These are phyloP conservation scores for Mucuna pruriens DNA, from an alignment of 306 rosid species.

Conservation along the genomic window DNA sequence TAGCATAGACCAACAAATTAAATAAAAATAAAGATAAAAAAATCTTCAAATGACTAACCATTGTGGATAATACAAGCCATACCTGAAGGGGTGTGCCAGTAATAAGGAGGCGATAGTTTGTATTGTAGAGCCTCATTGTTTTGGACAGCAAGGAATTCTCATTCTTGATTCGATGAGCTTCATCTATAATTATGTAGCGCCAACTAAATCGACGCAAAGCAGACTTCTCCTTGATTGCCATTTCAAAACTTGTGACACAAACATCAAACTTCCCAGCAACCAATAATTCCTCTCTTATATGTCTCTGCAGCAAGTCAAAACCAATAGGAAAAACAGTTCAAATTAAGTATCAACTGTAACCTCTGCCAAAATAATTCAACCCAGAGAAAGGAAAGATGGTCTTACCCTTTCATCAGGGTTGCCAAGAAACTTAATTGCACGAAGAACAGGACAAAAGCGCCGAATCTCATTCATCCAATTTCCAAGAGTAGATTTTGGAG, in stretches of 20 bases:
- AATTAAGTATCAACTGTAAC: neutral
- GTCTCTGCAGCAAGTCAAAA: constrained; percentile 61
- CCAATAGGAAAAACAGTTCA: neutral
- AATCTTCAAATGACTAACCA: neutral
- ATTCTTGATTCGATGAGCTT: constrained; percentile 99
- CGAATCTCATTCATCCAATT: constrained; percentile 99
- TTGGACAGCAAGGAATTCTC: constrained; percentile 96
- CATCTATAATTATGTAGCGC: constrained; percentile 98
- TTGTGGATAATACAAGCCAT: constrained; percentile 28
- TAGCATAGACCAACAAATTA: constrained; percentile 10
- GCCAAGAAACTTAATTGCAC: constrained; percentile 95
- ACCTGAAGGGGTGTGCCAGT: constrained; percentile 99
- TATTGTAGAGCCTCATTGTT: constrained; percentile 91
- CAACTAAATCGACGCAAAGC: constrained; percentile 93
- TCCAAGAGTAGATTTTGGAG: constrained; percentile 99
- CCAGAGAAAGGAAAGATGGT: constrained; percentile 22
- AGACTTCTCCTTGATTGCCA: constrained; percentile 98
- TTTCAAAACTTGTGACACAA: constrained; percentile 98
- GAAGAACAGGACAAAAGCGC: constrained; percentile 89
- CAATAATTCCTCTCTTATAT: constrained; percentile 83
- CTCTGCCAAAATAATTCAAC: neutral
- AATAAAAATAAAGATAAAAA: neutral
- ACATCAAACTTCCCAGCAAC: constrained; percentile 99
- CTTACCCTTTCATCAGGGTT: constrained; percentile 97
- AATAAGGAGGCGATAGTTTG: constrained; percentile 93